Evolutionary conservation across 768 basidiomycete genomes (phyloP).

Genomic region (Macrolepiota albuminosa): DNA sequence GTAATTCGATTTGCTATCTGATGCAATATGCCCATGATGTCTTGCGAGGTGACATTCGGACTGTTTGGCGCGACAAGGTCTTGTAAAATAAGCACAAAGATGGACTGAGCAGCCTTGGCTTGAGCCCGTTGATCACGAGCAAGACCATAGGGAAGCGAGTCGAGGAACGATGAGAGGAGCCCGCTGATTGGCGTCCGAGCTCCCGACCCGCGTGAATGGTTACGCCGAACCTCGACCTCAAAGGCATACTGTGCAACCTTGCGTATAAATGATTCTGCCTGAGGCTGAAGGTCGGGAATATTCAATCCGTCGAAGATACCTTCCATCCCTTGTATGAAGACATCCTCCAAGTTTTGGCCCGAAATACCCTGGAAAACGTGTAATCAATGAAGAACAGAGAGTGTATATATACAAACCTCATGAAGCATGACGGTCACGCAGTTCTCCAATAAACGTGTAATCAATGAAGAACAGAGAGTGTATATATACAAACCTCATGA

Average conservation of each 20-base stretch:
- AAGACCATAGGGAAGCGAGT: conserved; percentile 73
- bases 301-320: conserved; percentile 77
- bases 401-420: conserved; percentile 47
- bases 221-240: conserved; percentile 64
- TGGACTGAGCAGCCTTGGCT: conserved; percentile 49
- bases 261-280: conserved; percentile 66
- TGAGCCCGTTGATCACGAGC: conserved; percentile 63
- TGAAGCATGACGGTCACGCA: too few species aligned
- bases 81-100: conserved; percentile 59
- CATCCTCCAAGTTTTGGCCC: conserved; percentile 68
- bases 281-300: conserved; percentile 59
- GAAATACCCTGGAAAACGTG: conserved; percentile 50
- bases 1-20: conserved; percentile 81
- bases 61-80: conserved; percentile 59
- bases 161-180: conserved; percentile 69
- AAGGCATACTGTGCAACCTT: conserved; percentile 71
- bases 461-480: neutral
- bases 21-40: conserved; percentile 66
- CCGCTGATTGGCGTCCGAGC: conserved; percentile 51
- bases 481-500: conserved; percentile 54
- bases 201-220: conserved; percentile 47
- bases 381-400: conserved; percentile 2
- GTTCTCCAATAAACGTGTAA: neutral
- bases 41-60: conserved; percentile 43
- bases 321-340: conserved; percentile 66